A percentile compares a stretch with the other conserved stretches of the same genome.
Evolutionary conservation across 495 filamentous ascomycete species (phyloP).

Genomic region (Elasticomyces elasticus): DNA sequence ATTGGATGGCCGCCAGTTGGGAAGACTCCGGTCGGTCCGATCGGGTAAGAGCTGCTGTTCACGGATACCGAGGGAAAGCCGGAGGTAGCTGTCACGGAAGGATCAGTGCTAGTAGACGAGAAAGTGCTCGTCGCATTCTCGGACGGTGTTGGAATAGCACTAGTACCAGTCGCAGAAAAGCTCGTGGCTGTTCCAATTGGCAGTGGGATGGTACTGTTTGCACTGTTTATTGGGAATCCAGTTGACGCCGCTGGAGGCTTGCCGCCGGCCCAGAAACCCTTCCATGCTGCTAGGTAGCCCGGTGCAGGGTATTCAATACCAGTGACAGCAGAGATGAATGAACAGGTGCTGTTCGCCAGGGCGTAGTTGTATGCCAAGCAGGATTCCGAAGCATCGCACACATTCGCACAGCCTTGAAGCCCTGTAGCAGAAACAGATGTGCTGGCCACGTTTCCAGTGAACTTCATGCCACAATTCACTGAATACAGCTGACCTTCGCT

Average conservation of each 20-base stretch:
- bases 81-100: neutral
- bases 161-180: neutral
- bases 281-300: neutral
- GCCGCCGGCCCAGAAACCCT: conserved; percentile 4
- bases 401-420: neutral
- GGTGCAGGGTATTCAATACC: conserved; percentile 2
- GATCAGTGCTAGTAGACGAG: neutral
- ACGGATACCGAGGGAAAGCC: neutral
- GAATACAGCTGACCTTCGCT: conserved; percentile 4
- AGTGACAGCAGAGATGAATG: conserved; percentile 1
- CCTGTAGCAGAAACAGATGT: neutral
- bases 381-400: conserved; percentile 1
- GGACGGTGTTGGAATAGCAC: neutral
- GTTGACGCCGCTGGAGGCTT: neutral
- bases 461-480: conserved; percentile 8
- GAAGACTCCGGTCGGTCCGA: neutral
- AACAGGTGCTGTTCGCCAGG: neutral
- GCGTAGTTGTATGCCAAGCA: conserved; percentile 10
- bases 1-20: neutral
- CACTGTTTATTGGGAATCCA: neutral
- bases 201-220: neutral
- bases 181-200: neutral
- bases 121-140: neutral
- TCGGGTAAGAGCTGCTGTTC: neutral
- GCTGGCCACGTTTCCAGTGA: neutral